Evolutionary conservation across 192 early-diverging fungal species (phyloP).

Genomic region (Polychytrium aggregatum): DNA sequence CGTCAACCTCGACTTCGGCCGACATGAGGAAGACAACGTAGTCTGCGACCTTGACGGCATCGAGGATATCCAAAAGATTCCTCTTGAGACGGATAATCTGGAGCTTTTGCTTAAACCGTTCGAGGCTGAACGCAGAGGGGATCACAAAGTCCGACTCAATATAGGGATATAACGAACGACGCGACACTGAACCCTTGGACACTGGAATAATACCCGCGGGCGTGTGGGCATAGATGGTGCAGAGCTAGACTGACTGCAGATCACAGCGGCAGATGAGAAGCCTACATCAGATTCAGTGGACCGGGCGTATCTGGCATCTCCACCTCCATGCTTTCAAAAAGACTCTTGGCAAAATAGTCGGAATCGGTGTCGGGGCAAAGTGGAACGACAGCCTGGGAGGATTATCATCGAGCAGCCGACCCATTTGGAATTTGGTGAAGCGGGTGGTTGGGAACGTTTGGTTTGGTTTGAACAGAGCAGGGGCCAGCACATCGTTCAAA

Average conservation of each 20-base stretch:
- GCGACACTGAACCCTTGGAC: not conserved
- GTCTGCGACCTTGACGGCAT: conserved; percentile 85
- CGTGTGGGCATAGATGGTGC: no score
- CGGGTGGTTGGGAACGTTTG: no score
- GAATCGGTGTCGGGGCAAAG: conserved; percentile 70
- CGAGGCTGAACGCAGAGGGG: no score
- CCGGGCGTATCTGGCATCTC: no score
- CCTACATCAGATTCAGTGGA: no score
- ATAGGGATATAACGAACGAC: conserved; percentile 14
- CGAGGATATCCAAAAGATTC: conserved; percentile 74
- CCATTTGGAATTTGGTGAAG: no score
- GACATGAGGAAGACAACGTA: conserved; percentile 80
- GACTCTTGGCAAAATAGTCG: no score
- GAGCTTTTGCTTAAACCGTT: conserved; percentile 84
- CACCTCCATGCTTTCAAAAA: no score
- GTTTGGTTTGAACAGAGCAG: no score
- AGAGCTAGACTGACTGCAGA: no score
- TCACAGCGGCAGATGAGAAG: no score
- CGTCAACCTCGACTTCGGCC: conserved; percentile 83
- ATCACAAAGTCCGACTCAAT: not conserved
- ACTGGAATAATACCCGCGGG: not conserved
- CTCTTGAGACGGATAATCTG: conserved; percentile 70
- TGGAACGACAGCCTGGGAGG: conserved; percentile 59
- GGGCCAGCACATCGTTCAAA: no score
- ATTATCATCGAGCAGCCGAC: not conserved